phyloP scores from a whole-genome alignment of 1,284 basidiomycete genomes.

The Microbotryomycetes sp. region DNA sequence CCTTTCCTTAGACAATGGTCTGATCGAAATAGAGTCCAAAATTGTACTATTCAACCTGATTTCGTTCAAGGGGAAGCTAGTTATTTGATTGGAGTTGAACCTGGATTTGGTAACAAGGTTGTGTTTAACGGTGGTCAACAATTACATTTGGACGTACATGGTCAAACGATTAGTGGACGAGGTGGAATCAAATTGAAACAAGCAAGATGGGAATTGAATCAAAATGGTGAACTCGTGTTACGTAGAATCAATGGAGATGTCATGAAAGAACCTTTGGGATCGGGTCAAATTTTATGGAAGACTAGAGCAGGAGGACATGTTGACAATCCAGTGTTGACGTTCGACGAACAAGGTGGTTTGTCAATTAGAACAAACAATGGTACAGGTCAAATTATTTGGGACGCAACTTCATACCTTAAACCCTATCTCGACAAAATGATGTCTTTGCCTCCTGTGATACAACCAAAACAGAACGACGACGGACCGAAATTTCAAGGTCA shows the following conservation, averaged over 20 bases:
- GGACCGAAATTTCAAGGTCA: slow-evolving; percentile 8
- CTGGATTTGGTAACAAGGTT: slow-evolving; percentile 28
- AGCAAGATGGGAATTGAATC: slow-evolving; percentile 25
- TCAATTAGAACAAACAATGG: slow-evolving; percentile 4
- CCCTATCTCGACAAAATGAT: slow-evolving; percentile 10
- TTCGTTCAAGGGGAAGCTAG: slow-evolving; percentile 35
- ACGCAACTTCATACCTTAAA: slow-evolving; percentile 20
- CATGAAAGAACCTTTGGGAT: slow-evolving; percentile 11
- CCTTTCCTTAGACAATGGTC: slow-evolving; percentile 31
- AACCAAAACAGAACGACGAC: background rate
- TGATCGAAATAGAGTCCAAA: slow-evolving; percentile 23
- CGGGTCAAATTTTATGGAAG: slow-evolving; percentile 18
- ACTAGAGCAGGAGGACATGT: slow-evolving; percentile 3
- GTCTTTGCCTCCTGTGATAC: background rate
- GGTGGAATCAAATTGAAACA: slow-evolving; percentile 28
- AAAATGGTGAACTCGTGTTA: slow-evolving; percentile 16
- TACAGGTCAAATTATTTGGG: slow-evolving; percentile 18
- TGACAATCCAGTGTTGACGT: slow-evolving; percentile 24
- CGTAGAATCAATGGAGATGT: slow-evolving; percentile 7
- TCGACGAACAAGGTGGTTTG: slow-evolving; percentile 16
- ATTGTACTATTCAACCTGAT: slow-evolving; percentile 32
- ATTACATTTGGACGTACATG: slow-evolving; percentile 9
- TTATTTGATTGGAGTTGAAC: slow-evolving; percentile 36
- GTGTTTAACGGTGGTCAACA: slow-evolving; percentile 31
- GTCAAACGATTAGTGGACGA: slow-evolving; percentile 12